Percentiles rank a stretch among this genome's conserved stretches.
Conservation (phyloP, 192 early-diverging fungal genomes). For the Rhizophagus prolifer region DNA sequence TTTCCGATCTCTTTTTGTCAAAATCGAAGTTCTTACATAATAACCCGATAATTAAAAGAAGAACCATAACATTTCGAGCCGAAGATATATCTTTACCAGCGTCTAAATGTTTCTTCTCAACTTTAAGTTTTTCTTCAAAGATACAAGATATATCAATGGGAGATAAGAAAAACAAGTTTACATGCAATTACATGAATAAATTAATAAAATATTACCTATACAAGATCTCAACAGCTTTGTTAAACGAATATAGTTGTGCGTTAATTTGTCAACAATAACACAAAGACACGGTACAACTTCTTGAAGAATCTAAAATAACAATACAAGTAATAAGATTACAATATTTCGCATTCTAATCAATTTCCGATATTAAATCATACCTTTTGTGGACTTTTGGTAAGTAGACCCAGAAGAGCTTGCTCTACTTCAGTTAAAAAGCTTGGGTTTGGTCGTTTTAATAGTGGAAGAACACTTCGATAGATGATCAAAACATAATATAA, state of each 20-base stretch:
- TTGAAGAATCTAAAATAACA: slow-evolving; percentile 50
- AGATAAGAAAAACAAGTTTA: background rate
- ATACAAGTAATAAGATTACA: slow-evolving; percentile 13
- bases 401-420: slow-evolving; percentile 54
- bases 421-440: slow-evolving; percentile 59
- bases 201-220: slow-evolving; percentile 32
- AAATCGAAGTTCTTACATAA: slow-evolving; percentile 81
- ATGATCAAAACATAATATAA: slow-evolving; percentile 53
- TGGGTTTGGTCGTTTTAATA: slow-evolving; percentile 49
- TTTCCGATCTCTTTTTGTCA: slow-evolving; percentile 40
- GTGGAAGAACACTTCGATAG: slow-evolving; percentile 55
- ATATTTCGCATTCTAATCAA: background rate
- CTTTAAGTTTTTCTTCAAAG: slow-evolving; percentile 47
- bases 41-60: slow-evolving; percentile 73
- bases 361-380: background rate
- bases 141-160: background rate
- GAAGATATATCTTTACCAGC: slow-evolving; percentile 36
- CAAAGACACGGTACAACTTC: slow-evolving; percentile 74
- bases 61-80: slow-evolving; percentile 54
- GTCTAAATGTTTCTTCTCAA: slow-evolving; percentile 42
- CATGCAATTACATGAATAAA: background rate
- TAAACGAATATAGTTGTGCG: slow-evolving; percentile 45
- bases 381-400: slow-evolving; percentile 57
- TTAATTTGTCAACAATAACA: slow-evolving; percentile 61
- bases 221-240: slow-evolving; percentile 51